Evolutionary conservation across 805 yeast species (phyloP).

Genomic region (Tetrapisispora pingtungensis): DNA sequence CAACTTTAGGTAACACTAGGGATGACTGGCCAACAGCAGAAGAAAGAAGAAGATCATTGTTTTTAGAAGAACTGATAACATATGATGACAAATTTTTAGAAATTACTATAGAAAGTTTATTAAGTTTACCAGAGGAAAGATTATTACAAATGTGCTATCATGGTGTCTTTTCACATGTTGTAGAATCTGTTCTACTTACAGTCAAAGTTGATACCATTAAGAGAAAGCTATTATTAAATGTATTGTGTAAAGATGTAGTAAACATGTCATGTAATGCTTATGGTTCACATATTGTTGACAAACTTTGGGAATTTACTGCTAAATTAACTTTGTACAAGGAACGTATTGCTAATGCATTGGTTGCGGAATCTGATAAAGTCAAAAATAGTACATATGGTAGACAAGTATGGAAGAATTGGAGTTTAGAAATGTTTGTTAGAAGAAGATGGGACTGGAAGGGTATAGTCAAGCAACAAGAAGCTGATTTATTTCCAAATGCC

Average conservation of each 20-base stretch:
- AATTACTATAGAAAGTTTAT: conserved; percentile 48
- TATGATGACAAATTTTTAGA: conserved; percentile 54
- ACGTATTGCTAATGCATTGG: conserved; percentile 62
- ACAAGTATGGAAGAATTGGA: conserved; percentile 93
- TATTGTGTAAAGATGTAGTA: conserved; percentile 45
- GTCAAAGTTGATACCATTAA: conserved; percentile 40
- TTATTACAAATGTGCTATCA: conserved; percentile 70
- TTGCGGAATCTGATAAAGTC: conserved; percentile 50
- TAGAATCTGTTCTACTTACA: conserved; percentile 54
- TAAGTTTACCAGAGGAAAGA: conserved; percentile 51
- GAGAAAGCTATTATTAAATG: conserved; percentile 62
- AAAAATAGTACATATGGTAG: conserved; percentile 83
- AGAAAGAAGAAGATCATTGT: conserved; percentile 69
- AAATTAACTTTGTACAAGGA: conserved; percentile 79
- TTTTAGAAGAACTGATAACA: conserved; percentile 61
- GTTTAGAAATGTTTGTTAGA: conserved; percentile 57
- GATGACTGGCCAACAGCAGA: conserved; percentile 92
- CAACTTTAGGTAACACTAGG: conserved; percentile 71
- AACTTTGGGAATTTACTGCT: conserved; percentile 68
- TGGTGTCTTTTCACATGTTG: conserved; percentile 84
- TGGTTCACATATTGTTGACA: conserved; percentile 86
- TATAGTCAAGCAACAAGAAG: conserved; percentile 44
- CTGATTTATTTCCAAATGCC: conserved; percentile 31
- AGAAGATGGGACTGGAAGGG: conserved; percentile 65
- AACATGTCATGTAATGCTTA: conserved; percentile 72